Evolutionary conservation across 306 rosid species (phyloP), one percentile per base, ranked within the genome.

Genomic region (Cicer judaicum): DNA sequence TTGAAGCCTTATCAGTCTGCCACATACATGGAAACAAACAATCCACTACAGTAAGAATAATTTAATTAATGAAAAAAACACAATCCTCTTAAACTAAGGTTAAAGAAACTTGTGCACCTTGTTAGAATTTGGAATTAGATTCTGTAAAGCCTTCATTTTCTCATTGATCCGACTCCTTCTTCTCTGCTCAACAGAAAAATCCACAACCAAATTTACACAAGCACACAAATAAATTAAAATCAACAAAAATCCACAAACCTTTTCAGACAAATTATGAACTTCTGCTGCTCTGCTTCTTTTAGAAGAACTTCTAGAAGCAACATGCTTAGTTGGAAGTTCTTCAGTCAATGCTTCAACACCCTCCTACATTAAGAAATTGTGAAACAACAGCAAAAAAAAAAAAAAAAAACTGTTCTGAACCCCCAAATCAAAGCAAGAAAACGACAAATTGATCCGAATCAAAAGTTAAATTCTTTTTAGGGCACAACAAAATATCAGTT

Each of bases 161-260:
- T 91, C 97, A 69, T 94, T 94, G 66, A 91, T 94, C 88, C 96
- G 91, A 79, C 96, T 94, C 87, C 97, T 94, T 76, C 98, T 91
- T 52, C 98, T 82, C 98, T 94, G 92, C 76, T 79, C 81, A 78
- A 79, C 44, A 75, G 55, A 10, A 81, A 72, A 66, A 34, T 16
- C 43, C 71, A 76, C 69, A 76, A 79, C 15, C n/a, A 29, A 57
- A 76, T 43, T 63, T 19, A 44, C 63, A 34, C 5, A 13, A 66
- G 21, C 61, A 38, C 40, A 13, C 2, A 73, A 24, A 46, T 1
- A 13, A 57, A 60, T 68, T 0, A 18, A 76, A 64, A 55, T 8
- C 12, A 21, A 56, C 15, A 49, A 38, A 43, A 80, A 41, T 1
- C 54, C 24, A 54, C 44, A 49, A 67, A 92, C 98, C 95, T 94